Evolutionary conservation across 208 protist species (phyloP).

Genomic region (Phytomonas francai): DNA sequence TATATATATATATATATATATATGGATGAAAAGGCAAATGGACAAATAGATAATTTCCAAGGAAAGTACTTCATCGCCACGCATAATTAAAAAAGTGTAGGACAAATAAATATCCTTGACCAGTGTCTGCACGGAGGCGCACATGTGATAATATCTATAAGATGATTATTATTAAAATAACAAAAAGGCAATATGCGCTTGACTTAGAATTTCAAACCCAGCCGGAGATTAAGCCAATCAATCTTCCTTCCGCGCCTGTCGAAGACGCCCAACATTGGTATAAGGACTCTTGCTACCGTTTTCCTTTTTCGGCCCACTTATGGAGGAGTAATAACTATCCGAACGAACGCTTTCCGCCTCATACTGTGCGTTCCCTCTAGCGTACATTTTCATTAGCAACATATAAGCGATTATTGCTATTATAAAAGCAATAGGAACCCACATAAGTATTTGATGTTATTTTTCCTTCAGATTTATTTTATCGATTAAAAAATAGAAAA

Average conservation of each 20-base stretch:
- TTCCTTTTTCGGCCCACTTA: neutral
- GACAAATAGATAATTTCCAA: neutral
- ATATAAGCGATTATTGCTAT: neutral
- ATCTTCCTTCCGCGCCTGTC: neutral
- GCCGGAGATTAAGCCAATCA: neutral
- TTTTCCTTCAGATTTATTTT: neutral
- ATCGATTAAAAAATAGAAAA: neutral
- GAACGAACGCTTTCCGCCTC: neutral
- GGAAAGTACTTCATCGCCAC: no score
- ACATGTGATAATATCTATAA: neutral
- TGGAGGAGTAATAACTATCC: neutral
- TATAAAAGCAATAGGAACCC: slow-evolving; percentile 9
- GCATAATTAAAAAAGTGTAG: no score
- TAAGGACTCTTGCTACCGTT: neutral
- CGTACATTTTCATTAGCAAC: neutral
- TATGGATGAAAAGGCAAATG: neutral
- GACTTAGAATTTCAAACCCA: neutral
- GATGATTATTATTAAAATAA: neutral
- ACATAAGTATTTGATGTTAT: neutral
- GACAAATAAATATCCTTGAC: no score
- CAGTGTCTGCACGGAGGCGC: neutral
- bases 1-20: slow-evolving; percentile 14
- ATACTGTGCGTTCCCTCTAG: neutral
- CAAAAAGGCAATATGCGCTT: neutral
- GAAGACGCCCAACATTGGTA: neutral